Evolutionary conservation across 805 yeast genomes (phyloP).

Genomic region (Brettanomyces nanus): DNA sequence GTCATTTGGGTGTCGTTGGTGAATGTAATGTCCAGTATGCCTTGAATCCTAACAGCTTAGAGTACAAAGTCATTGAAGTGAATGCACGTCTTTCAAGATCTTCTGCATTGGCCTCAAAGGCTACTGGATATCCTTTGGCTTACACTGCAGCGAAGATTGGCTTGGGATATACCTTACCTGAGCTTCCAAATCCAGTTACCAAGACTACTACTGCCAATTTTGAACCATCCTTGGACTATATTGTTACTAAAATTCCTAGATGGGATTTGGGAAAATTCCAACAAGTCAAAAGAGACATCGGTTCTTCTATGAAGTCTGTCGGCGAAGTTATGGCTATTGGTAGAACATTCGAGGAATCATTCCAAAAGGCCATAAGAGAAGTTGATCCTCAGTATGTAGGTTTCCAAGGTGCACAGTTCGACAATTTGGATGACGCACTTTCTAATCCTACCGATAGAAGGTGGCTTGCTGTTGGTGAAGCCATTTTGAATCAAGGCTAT

Average conservation of each 20-base stretch:
- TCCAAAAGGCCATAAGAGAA: constrained; percentile 96
- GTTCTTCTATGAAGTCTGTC: constrained; percentile 96
- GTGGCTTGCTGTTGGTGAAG: constrained; percentile 98
- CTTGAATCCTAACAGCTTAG: constrained; percentile 90
- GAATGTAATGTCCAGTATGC: constrained; percentile 98
- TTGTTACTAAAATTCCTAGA: constrained; percentile 95
- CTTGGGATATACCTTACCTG: constrained; percentile 88
- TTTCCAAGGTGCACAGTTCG: constrained; percentile 79
- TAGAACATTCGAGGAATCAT: constrained; percentile 93
- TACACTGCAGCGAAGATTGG: constrained; percentile 98
- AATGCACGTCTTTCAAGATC: constrained; percentile 96
- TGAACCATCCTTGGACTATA: constrained; percentile 94
- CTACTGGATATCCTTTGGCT: constrained; percentile 97
- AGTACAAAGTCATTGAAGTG: constrained; percentile 94
- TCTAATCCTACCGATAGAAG: constrained; percentile 91
- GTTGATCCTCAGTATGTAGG: constrained; percentile 88
- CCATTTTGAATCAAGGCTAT: constrained; percentile 83
- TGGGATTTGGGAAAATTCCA: constrained; percentile 97
- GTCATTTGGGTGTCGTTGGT: constrained; percentile 98
- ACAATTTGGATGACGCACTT: constrained; percentile 67
- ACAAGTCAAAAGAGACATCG: constrained; percentile 88
- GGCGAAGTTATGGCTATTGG: constrained; percentile 99
- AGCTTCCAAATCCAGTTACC: constrained; percentile 92
- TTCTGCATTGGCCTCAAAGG: constrained; percentile 96
- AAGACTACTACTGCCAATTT: constrained; percentile 93